phyloP scores from a whole-genome alignment of 306 rosid genomes.

The Acacia confusa region DNA sequence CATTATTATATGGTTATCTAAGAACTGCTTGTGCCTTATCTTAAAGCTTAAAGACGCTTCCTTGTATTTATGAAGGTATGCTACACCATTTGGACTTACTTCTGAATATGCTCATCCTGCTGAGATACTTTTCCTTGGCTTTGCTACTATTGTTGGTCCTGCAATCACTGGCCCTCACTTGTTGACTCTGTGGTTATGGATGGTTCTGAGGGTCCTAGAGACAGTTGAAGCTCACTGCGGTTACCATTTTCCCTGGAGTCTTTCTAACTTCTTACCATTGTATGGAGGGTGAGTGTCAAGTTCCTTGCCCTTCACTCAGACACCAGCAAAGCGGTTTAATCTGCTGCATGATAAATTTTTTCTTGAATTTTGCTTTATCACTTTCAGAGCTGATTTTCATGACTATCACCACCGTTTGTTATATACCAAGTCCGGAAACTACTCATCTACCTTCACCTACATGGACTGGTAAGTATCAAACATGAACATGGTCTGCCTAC shows the following conservation, averaged over 20 bases:
- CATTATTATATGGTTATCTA: slow-evolving; percentile 4
- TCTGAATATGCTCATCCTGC: slow-evolving; percentile 91
- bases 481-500: slow-evolving; percentile 9
- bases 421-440: slow-evolving; percentile 83
- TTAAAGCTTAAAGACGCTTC: slow-evolving; percentile 8
- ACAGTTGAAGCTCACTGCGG: slow-evolving; percentile 92
- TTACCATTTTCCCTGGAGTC: slow-evolving; percentile 87
- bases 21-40: slow-evolving; percentile 15
- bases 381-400: slow-evolving; percentile 74
- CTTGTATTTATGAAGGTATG: slow-evolving; percentile 52
- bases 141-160: slow-evolving; percentile 85
- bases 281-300: slow-evolving; percentile 70
- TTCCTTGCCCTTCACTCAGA: slow-evolving; percentile 6
- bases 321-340: not conserved
- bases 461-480: slow-evolving; percentile 62
- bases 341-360: not conserved
- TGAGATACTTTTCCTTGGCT: slow-evolving; percentile 85
- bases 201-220: slow-evolving; percentile 75
- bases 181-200: slow-evolving; percentile 81
- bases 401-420: slow-evolving; percentile 87
- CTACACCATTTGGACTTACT: slow-evolving; percentile 83
- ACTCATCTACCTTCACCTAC: slow-evolving; percentile 80
- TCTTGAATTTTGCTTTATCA: slow-evolving; percentile 24
- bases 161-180: slow-evolving; percentile 86
- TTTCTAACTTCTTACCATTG: slow-evolving; percentile 71